A percentile compares a stretch with the other conserved stretches of the same genome.
phyloP scores from a whole-genome alignment of 2,329 filamentous ascomycete species.

The Epichloe bromicola region DNA sequence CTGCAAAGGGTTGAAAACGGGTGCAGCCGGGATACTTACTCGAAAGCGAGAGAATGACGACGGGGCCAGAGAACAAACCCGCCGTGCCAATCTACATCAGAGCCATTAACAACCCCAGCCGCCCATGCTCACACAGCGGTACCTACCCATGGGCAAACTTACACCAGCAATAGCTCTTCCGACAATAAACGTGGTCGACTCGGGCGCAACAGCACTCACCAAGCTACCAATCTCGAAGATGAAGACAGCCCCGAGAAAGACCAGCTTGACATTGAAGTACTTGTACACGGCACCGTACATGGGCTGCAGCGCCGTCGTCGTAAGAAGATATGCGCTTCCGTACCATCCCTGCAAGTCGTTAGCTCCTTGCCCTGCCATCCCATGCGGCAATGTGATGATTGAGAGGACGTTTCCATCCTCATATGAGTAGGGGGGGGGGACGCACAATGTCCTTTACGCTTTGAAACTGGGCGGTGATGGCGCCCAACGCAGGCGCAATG shows the following conservation, averaged over 20 bases:
- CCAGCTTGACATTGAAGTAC: conserved; percentile 34
- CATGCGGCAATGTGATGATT: background rate
- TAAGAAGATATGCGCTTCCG: conserved; percentile 35
- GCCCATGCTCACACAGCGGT: background rate
- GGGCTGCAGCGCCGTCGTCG: conserved; percentile 35
- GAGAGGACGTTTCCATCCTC: no score
- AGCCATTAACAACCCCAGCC: background rate
- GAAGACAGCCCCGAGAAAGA: conserved; percentile 29
- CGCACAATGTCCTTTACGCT: conserved; percentile 32
- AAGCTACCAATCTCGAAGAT: conserved; percentile 32
- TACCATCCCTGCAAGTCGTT: conserved; percentile 29
- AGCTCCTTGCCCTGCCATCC: background rate
- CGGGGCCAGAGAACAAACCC: conserved; percentile 36
- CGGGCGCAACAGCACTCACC: conserved; percentile 30
- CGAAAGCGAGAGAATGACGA: conserved; percentile 28
- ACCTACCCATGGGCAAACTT: conserved; percentile 3
- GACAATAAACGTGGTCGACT: conserved; percentile 35
- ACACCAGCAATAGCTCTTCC: conserved; percentile 37
- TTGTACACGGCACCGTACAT: conserved; percentile 38
- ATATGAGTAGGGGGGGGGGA: conserved; percentile 13
- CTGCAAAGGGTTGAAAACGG: background rate
- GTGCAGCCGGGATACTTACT: conserved; percentile 21
- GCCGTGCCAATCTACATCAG: conserved; percentile 31
- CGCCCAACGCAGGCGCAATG: conserved; percentile 37
- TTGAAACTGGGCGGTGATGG: conserved; percentile 33